These are phyloP conservation scores for Solanum hybrid DNA, from an alignment of 305 asterid genomes.

Conservation along the genomic window DNA sequence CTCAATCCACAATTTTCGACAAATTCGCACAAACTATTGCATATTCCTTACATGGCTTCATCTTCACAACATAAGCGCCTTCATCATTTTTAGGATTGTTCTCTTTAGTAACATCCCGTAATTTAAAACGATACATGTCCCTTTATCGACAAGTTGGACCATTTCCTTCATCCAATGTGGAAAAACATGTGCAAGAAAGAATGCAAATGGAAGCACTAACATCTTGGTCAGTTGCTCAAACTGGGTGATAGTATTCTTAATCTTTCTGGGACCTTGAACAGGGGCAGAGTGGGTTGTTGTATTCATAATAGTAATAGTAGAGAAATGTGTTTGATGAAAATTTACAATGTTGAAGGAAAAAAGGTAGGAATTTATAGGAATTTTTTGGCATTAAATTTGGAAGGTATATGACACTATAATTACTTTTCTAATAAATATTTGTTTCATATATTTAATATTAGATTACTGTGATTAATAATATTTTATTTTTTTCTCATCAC, in stretches of 20 bases:
- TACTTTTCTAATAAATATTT: not conserved
- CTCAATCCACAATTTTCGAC: not conserved
- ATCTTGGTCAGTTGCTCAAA: not conserved
- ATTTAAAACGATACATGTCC: not conserved
- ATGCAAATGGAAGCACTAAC: not conserved
- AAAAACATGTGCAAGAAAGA: not conserved
- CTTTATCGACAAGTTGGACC: not conserved
- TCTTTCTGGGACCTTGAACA: not conserved
- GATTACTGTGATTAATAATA: not conserved
- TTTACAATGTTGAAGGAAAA: not conserved
- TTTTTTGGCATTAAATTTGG: not conserved
- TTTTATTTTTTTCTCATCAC: not conserved
- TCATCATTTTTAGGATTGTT: too few relatives aligned
- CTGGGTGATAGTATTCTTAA: not conserved
- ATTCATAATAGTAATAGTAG: not conserved
- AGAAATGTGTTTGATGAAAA: not conserved
- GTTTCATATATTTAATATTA: not conserved
- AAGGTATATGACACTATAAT: not conserved
- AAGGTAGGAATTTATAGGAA: not conserved
- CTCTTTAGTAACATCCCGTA: not conserved
- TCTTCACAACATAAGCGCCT: not conserved
- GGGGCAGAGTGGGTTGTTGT: not conserved
- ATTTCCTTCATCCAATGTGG: not conserved
- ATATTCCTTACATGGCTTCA: not conserved
- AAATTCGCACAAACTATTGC: not conserved